Base-by-base conservation (phyloP, 129 eudicot species). In the Centaurea solstitialis region DNA sequence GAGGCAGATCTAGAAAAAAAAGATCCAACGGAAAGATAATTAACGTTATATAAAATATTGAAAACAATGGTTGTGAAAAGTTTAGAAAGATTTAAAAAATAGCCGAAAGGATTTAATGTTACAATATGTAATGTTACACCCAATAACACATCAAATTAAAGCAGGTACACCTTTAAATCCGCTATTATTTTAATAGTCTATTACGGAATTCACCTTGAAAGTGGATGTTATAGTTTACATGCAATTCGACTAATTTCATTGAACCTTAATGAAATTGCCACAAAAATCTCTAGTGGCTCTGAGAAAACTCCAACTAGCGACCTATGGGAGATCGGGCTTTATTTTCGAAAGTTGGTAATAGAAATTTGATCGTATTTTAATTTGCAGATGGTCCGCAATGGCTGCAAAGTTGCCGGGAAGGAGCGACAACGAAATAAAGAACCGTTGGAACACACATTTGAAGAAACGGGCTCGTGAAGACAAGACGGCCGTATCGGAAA, bases 371-470 rank as follows among this genome's bases (percentile, higher is more conserved):
- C 15, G 21, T 38, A 71, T 59, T 59, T 71, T 22, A 20, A 20
- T 70, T 35, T 23, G 21, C 7, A 81, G 85, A 81, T 81, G 85
- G 85, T 81, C 85, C 1, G 43, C 70, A 3, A 81, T 81, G 26
- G 85, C 85, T 20, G 18, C 67, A 81, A 47, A 75, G 5, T 65
- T 81, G 61, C 76, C 76, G 5, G 85, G 85, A 45, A 75, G 85
- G 13, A 81, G 85, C 15, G 85, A 81, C 41, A 81, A 81, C 10
- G 85, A 81, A 59, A 75, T 81, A 68, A 81, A 75, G n/a, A 81
- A 81, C 18, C 69, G 75, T n/a, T 81, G 85, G 85, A 33, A 81
- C 57, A 75, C 80, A 20, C 69, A 81, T 74, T 68, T 81, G 41
- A 81, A 67, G 70, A 75, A 75, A 38, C 85, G 76, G 12, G 68